These are phyloP conservation scores for Artemisia annua DNA, from an alignment of 129 eudicot genomes.

Conservation along the genomic window DNA sequence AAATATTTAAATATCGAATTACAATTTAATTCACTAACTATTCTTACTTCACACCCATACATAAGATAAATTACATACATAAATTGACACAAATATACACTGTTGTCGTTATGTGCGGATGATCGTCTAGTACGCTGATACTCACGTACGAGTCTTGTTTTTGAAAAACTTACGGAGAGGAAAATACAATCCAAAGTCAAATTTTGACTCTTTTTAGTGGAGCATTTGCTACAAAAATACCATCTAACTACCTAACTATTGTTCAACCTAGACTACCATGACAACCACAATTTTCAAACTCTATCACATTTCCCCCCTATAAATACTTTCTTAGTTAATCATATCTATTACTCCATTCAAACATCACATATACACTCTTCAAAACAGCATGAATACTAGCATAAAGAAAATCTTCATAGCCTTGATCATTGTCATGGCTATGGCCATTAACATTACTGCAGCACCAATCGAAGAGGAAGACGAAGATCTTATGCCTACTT, in stretches of 20 bases:
- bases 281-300: conserved; percentile 10
- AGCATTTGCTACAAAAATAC: conserved; percentile 30
- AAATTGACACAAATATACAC: too few species aligned
- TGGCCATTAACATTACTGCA: conserved; percentile 34
- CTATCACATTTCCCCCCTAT: not conserved
- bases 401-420: conserved; percentile 15
- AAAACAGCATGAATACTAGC: conserved; percentile 20
- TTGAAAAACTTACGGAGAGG: too few species aligned
- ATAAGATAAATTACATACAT: too few species aligned
- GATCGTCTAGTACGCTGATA: too few species aligned
- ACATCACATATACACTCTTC: not conserved
- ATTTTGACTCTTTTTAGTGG: conserved; percentile 24
- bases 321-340: too few species aligned
- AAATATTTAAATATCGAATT: too few species aligned
- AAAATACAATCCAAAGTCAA: conserved; percentile 20
- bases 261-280: conserved; percentile 14
- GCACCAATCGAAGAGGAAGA: conserved; percentile 19
- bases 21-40: too few species aligned
- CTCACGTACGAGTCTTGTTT: too few species aligned
- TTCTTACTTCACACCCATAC: too few species aligned
- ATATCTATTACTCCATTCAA: not conserved
- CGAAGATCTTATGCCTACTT: conserved; percentile 26
- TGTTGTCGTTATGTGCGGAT: too few species aligned
- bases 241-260: conserved; percentile 34
- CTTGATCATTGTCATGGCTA: conserved; percentile 34